Evolutionary conservation across 2,329 filamentous ascomycete genomes (phyloP), one percentile per base, ranked within the genome.

Genomic region (Epichloe sp.): DNA sequence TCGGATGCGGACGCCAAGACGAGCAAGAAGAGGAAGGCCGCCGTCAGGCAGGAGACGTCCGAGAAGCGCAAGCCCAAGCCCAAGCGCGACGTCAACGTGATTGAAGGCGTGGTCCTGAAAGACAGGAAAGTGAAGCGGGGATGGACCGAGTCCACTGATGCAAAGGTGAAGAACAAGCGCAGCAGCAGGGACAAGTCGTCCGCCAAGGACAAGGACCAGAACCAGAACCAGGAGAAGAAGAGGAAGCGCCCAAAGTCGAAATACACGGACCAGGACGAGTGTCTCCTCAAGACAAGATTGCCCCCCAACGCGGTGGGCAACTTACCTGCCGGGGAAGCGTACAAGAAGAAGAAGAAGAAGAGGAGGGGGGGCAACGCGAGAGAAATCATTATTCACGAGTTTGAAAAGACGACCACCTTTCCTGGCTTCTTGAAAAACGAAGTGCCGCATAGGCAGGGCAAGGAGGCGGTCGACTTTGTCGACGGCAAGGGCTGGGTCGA

Each of bases 401-500:
- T 96, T 63, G 80, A 85, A 59, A 89, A 88, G 64, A 89, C 85
- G 7, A 82, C 80, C 38, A 91, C 88, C 60, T 85, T 88, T 56
- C 87, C 89, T 0, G 85, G 79, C 4, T 96, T 95, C 63, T 67
- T 96, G 53, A 88, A 87, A 63, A 71, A 74, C 5, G 44, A 59
- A 2, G 58, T 51, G 26, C 61, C 62, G 11, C 60, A 62, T 38
- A 55, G 52, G 14, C 49, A 54, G 14, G 73, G 63, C 42, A 67
- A 70, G 5, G 64, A 69, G 1, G 68, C 67, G 1, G 68, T 68
- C 2, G 81, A 84, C 51, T 96, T 84, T 63, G 78, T 93, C 41
- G 85, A 95, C 50, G 89, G 85, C 21, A 83, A 86, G 60, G 91
- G 91, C 1, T 97, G 93, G 91, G 77, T 95, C 0, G 85, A 95